A percentile compares a stretch with the other conserved stretches of the same genome.
Evolutionary conservation across 768 basidiomycete genomes (phyloP).

Genomic region (Rhodotorula paludigena): DNA sequence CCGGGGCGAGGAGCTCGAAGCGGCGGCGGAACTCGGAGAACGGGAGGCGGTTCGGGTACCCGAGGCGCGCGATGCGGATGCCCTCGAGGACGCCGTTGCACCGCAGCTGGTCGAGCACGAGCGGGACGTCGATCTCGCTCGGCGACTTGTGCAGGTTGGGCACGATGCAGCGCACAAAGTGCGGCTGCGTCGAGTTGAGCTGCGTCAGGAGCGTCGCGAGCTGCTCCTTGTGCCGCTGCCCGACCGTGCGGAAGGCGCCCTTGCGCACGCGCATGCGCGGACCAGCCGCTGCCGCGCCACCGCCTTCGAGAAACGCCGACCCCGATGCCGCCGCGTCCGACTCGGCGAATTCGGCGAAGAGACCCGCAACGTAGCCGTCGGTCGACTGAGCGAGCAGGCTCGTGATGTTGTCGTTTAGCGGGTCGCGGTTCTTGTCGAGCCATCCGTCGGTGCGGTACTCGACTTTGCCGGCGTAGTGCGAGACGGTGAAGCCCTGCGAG

Average conservation of each 20-base stretch:
- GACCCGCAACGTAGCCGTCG: slow-evolving; percentile 70
- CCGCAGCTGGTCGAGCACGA: slow-evolving; percentile 89
- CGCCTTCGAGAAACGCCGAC: slow-evolving; percentile 8
- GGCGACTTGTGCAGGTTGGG: slow-evolving; percentile 89
- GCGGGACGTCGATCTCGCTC: slow-evolving; percentile 81
- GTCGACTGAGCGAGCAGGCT: slow-evolving; percentile 76
- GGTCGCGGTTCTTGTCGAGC: slow-evolving; percentile 99
- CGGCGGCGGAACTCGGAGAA: slow-evolving; percentile 97
- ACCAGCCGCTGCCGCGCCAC: slow-evolving; percentile 38
- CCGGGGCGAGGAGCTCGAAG: slow-evolving; percentile 91
- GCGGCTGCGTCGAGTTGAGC: slow-evolving; percentile 87
- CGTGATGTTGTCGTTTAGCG: slow-evolving; percentile 90
- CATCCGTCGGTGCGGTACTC: slow-evolving; percentile 94
- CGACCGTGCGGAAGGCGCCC: slow-evolving; percentile 94
- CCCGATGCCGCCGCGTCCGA: slow-evolving; percentile 41
- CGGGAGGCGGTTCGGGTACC: slow-evolving; percentile 92
- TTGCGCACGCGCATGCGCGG: slow-evolving; percentile 71
- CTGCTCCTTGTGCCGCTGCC: slow-evolving; percentile 92
- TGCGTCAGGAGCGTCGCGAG: slow-evolving; percentile 84
- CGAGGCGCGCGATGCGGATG: slow-evolving; percentile 92
- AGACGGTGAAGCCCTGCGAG: slow-evolving; percentile 87
- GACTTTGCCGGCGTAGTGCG: slow-evolving; percentile 94
- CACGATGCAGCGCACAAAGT: slow-evolving; percentile 97
- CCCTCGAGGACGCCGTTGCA: slow-evolving; percentile 99
- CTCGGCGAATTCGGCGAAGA: slow-evolving; percentile 79